phyloP scores from a whole-genome alignment of 352 stramenopile species.

The Phytophthora boehmeriae region DNA sequence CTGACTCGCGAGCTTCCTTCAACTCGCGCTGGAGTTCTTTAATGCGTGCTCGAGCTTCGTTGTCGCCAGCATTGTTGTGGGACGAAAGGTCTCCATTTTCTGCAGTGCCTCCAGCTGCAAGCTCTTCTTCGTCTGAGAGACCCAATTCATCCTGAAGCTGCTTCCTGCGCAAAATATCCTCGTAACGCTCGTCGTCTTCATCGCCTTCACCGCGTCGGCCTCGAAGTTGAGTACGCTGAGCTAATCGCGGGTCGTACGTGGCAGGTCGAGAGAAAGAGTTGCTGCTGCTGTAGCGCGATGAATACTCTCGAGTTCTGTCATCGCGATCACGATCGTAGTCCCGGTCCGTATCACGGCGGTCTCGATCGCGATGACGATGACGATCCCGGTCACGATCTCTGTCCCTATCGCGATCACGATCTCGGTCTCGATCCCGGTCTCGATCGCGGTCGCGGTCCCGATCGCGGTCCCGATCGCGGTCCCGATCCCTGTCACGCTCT shows the following conservation, averaged over 20 bases:
- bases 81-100: constrained; percentile 7
- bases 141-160: constrained; percentile 74
- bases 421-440: constrained; percentile 27
- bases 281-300: constrained; percentile 38
- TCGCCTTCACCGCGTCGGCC: constrained; percentile 47
- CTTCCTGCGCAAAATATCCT: constrained; percentile 55
- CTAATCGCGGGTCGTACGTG: constrained; percentile 82
- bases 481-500: constrained; percentile 30
- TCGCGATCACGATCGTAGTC: constrained; percentile 22
- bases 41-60: constrained; percentile 43
- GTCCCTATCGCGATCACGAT: constrained; percentile 35
- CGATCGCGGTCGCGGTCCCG: constrained; percentile 24
- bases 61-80: constrained; percentile 9
- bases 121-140: constrained; percentile 65
- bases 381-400: constrained; percentile 22
- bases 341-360: constrained; percentile 37
- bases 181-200: constrained; percentile 45
- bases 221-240: constrained; percentile 55
- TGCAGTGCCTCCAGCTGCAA: constrained; percentile 9
- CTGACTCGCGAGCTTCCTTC: constrained; percentile 58
- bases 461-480: constrained; percentile 42
- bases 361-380: constrained; percentile 42
- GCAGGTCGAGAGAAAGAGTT: constrained; percentile 76
- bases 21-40: constrained; percentile 70
- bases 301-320: constrained; percentile 26